Base-by-base conservation (phyloP, 2,329 filamentous ascomycete genomes). In the Fusarium sororula region DNA sequence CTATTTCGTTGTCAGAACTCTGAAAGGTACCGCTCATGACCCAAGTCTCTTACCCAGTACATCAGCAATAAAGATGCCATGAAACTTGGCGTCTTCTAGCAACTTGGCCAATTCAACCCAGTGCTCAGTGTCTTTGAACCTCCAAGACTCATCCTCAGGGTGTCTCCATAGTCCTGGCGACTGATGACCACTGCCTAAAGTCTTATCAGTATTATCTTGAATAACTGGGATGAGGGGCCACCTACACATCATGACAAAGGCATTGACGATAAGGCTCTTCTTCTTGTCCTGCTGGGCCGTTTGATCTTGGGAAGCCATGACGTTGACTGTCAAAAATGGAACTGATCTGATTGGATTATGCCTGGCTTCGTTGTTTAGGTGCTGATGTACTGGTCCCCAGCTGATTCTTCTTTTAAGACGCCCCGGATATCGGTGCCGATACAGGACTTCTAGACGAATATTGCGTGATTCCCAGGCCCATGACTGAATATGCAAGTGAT, bases 11-110 rank as follows among this genome's bases (percentile, higher is more conserved):
- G 32, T 58, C 30, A 77, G 50, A 45, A 14, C 12, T 14, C 30
- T 28, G 5, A 9, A 26, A 20, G 13, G 8, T 13, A 22, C 13
- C 12, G 35, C n/a, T 32, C 14, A 4, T 50, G 1, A 6, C 2
- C 8, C 14, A n/a, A 20, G 20, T 22, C 1, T 8, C 70, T 62
- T 79, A 84, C 85, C 87, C 3, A 93, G 84, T 0, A 92, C 90
- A 77, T 92, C 90, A 1, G 90, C 90, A 59, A 92, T 90, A 80
- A 92, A 92, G 41, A 92, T 90, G 17, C 89, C 90, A 61, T 92
- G 89, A 72, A 92, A 91, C 60, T 91, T 90, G 37, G 88, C 90
- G 2, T 85, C 82, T 72, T 92, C 90, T 2, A 91, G 85, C 2
- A 89, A 81, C 68, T 90, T 85, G 0, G 90, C 90, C 0, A 92